Conservation (phyloP, 768 basidiomycete species). For the Pleurotus platypus region DNA sequence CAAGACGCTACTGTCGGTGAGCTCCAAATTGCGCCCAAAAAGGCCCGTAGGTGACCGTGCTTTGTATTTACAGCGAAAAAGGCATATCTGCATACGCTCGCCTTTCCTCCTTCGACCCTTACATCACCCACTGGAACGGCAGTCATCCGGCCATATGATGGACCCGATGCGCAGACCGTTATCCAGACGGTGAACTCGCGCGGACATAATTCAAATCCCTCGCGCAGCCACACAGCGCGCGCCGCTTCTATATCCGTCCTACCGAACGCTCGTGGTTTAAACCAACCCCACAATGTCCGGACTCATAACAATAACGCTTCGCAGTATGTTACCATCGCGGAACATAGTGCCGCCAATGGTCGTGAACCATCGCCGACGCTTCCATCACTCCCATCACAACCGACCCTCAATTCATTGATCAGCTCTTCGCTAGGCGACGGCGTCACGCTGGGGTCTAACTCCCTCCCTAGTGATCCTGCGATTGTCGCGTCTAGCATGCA, state of each 20-base stretch:
- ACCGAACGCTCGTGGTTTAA: slow-evolving; percentile 42
- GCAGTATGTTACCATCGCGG: slow-evolving; percentile 47
- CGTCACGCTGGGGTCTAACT: slow-evolving; percentile 35
- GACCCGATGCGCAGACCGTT: slow-evolving; percentile 84
- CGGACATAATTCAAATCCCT: slow-evolving; percentile 56
- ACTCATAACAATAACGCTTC: slow-evolving; percentile 19
- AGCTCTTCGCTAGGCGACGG: slow-evolving; percentile 64
- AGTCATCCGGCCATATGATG: slow-evolving; percentile 88
- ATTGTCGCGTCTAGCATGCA: slow-evolving; percentile 59
- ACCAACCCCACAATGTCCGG: slow-evolving; percentile 32
- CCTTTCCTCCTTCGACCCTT: slow-evolving; percentile 72
- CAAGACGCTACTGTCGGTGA: slow-evolving; percentile 84
- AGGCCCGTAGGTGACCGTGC: too few relatives aligned
- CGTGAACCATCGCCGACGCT: slow-evolving; percentile 83
- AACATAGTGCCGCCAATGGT: slow-evolving; percentile 40
- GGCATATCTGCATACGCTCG: slow-evolving; percentile 89
- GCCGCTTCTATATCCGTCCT: slow-evolving; percentile 64
- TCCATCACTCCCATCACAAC: slow-evolving; percentile 76
- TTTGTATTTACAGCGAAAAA: slow-evolving; percentile 67
- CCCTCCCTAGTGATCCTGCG: slow-evolving; percentile 60
- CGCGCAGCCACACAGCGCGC: slow-evolving; percentile 71
- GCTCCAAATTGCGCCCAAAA: slow-evolving; percentile 27
- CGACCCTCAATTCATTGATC: slow-evolving; percentile 82
- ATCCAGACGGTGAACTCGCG: slow-evolving; percentile 83
- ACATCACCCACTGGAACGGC: slow-evolving; percentile 50